Conservation (phyloP, 345 rosid species). For the Angophora floribunda region DNA sequence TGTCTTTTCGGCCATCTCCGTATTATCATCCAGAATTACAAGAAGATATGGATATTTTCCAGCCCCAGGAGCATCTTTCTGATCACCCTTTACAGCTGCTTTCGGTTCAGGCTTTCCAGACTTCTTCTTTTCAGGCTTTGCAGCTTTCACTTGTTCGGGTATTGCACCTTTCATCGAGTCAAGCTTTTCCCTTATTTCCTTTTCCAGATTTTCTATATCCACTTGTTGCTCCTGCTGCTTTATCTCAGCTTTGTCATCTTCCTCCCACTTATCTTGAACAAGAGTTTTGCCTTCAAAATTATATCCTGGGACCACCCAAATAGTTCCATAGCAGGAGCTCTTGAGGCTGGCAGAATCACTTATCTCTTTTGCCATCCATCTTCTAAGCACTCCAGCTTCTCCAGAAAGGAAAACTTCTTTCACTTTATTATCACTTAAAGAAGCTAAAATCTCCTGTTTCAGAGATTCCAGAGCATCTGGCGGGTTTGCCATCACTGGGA, state of each 20-base stretch:
- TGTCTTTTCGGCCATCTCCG: accelerated
- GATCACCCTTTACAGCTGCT: accelerated
- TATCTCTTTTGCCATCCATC: conserved; percentile 5
- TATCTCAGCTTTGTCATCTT: background rate
- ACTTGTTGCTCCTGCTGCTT: background rate
- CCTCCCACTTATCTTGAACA: background rate
- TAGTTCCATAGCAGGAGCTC: background rate
- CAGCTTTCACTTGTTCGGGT: accelerated
- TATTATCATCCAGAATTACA: background rate
- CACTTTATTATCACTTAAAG: background rate
- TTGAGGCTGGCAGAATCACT: background rate
- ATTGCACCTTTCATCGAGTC: background rate
- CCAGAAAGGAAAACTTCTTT: background rate
- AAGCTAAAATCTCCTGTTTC: accelerated
- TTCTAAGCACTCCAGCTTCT: background rate
- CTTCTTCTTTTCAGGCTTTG: accelerated
- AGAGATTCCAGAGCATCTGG: background rate
- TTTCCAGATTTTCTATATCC: background rate
- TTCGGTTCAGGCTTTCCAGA: background rate
- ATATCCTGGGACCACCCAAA: background rate
- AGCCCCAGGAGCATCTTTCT: background rate
- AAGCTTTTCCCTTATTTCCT: background rate
- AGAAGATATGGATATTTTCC: background rate
- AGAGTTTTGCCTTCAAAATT: background rate
- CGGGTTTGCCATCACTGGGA: accelerated